A percentile compares a stretch with the other conserved stretches of the same genome.
These are phyloP conservation scores for Coemansia sp. DNA, from an alignment of 192 early-diverging fungal genomes.

Conservation along the genomic window DNA sequence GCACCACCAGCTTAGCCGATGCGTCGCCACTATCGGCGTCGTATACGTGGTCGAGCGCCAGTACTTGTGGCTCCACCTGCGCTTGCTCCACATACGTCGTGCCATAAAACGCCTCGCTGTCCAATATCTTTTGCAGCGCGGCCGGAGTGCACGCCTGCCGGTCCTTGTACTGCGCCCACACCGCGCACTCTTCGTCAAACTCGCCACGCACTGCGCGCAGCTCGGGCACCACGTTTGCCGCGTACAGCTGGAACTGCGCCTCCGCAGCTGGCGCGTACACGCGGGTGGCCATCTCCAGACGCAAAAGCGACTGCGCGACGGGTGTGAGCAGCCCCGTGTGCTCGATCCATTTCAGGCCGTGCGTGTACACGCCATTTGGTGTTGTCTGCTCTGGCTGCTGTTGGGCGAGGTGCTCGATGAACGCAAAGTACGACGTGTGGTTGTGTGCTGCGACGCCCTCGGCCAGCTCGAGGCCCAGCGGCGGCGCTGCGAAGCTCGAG, in stretches of 20 bases:
- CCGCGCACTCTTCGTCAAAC: conserved; percentile 61
- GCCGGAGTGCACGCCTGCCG: conserved; percentile 62
- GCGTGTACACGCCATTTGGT: conserved; percentile 54
- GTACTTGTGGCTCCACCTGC: conserved; percentile 23
- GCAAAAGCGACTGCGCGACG: conserved; percentile 59
- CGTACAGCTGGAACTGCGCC: conserved; percentile 81
- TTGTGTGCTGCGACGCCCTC: conserved; percentile 69
- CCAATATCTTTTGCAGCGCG: conserved; percentile 47
- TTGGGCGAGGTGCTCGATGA: conserved; percentile 57
- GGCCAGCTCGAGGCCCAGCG: conserved; percentile 72
- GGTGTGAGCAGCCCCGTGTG: conserved; percentile 36
- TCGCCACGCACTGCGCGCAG: conserved; percentile 36
- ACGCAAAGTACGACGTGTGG: conserved; percentile 60
- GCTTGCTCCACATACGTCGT: conserved; percentile 34
- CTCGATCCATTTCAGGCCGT: conserved; percentile 53
- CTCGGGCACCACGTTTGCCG: conserved; percentile 61
- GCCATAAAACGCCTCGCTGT: conserved; percentile 42
- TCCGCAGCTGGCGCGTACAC: conserved; percentile 75
- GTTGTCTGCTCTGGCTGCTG: conserved; percentile 21
- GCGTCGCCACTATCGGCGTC: not conserved
- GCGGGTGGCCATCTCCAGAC: conserved; percentile 69
- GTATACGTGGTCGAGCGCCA: conserved; percentile 67
- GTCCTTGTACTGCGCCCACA: conserved; percentile 69
- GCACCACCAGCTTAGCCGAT: conserved; percentile 42
- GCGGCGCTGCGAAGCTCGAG: conserved; percentile 61